Evolutionary conservation across 371 early-diverging fungal genomes (phyloP), one percentile per base, ranked within the genome.

Genomic region (Lichtheimia hyalospora): DNA sequence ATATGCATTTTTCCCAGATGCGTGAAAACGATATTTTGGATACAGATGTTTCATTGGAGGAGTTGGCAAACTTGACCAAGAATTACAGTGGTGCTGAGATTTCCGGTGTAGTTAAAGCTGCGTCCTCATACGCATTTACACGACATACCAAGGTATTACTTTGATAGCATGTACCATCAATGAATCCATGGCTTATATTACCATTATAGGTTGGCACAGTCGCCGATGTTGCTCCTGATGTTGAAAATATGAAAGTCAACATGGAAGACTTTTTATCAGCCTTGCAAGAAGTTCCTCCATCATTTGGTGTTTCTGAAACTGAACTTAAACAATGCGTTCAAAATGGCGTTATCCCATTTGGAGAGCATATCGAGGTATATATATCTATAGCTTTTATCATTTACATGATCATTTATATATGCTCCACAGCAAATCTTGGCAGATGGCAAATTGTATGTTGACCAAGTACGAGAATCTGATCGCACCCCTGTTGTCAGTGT

Each of bases 41-140:
- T 40, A 14, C 64, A 1, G 94, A 96, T 76, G 99, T 99, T n/a
- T 88, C 94, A 62, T 64, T 99, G 28, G 69, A 75, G 2, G 96
- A 98, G 71, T 75, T 99, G 54, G 96, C 99, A 0, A 80, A 81
- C 1, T 65, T 96, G 60, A 95, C 99, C n/a, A 97, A 96, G 80
- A 99, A 99, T 84, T 99, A 94, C 74, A 97, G 95, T 63, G 99
- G 99, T 73, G 99, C 99, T 42, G 99, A 99, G 74, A 98, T 99
- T 61, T 61, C 95, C 12, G 97, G 99, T 73, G 81, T 99, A 14
- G 94, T 99, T 12, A 97, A 97, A 68, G 94, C 96, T 53, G 99
- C 99, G 5, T 91, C 94, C 16, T 98, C 99, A 0, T 99, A 94
- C 84, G 97, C 99, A 1, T 94, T 99, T 73, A 98, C 96, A 73